Percentiles rank a stretch among this genome's conserved stretches.
Conservation (phyloP, 1,284 basidiomycete genomes). For the Ustilago trichophora region DNA sequence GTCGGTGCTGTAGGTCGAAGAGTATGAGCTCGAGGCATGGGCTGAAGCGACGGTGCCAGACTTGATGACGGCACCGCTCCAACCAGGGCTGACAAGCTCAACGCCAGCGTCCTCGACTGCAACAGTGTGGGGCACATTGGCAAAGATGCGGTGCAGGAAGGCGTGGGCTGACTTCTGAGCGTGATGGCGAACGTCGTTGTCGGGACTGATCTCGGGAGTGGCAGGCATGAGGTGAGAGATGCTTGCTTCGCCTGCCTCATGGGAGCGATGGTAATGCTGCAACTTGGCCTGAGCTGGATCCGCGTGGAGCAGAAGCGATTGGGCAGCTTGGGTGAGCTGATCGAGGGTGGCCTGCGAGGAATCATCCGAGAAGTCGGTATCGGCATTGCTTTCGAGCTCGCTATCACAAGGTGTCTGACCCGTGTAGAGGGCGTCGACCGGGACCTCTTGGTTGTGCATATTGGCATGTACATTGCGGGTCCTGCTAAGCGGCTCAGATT, state of each 20-base stretch:
- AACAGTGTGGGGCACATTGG: constrained; percentile 23
- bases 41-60: constrained; percentile 3
- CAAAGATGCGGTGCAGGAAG: constrained; percentile 53
- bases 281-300: constrained; percentile 9
- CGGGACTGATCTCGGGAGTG: constrained; percentile 59
- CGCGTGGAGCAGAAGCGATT: constrained; percentile 29
- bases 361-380: constrained; percentile 21
- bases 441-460: neutral
- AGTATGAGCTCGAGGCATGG: constrained; percentile 15
- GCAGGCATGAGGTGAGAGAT: constrained; percentile 47
- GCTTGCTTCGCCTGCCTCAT: constrained; percentile 8
- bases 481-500: neutral
- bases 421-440: constrained; percentile 30
- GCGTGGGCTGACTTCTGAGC: constrained; percentile 48
- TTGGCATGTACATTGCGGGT: neutral
- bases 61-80: constrained; percentile 58
- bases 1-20: constrained; percentile 20
- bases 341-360: constrained; percentile 30
- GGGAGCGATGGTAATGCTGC: constrained; percentile 2
- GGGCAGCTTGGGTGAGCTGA: constrained; percentile 28
- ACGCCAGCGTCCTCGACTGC: constrained; percentile 55
- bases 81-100: constrained; percentile 56
- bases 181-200: constrained; percentile 49
- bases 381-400: constrained; percentile 27
- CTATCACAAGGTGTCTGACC: constrained; percentile 36